These are phyloP conservation scores for Podospora appendiculata DNA, from an alignment of 495 filamentous ascomycete genomes.

Conservation along the genomic window DNA sequence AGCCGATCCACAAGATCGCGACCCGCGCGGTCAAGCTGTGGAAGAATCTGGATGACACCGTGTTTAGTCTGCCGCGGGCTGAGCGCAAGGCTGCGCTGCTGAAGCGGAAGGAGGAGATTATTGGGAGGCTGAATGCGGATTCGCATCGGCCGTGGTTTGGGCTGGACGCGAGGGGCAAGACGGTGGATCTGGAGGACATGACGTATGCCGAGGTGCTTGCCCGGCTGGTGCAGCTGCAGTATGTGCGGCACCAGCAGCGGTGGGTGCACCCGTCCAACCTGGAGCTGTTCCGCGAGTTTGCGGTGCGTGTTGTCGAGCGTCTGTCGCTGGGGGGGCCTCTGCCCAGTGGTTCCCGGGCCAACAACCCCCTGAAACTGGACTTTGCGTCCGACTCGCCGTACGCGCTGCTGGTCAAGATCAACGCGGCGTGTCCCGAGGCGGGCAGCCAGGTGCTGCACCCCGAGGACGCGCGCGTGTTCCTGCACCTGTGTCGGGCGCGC, in stretches of 20 bases:
- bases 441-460: not conserved
- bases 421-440: not conserved
- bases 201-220: slow-evolving; percentile 81
- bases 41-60: slow-evolving; percentile 88
- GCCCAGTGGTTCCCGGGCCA: too few species aligned
- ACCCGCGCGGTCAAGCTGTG: slow-evolving; percentile 85
- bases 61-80: slow-evolving; percentile 83
- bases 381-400: not conserved
- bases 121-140: slow-evolving; percentile 86
- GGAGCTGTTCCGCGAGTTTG: slow-evolving; percentile 65
- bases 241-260: slow-evolving; percentile 73
- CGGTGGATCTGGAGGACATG: slow-evolving; percentile 89
- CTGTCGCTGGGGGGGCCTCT: not conserved
- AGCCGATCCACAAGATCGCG: slow-evolving; percentile 91
- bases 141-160: slow-evolving; percentile 96
- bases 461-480: slow-evolving; percentile 37
- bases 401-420: not conserved
- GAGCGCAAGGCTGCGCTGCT: slow-evolving; percentile 79
- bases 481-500: slow-evolving; percentile 72
- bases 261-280: slow-evolving; percentile 81
- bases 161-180: slow-evolving; percentile 63
- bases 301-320: not conserved
- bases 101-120: slow-evolving; percentile 83
- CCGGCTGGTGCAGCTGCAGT: slow-evolving; percentile 88
- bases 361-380: too few species aligned